Evolutionary conservation across 192 early-diverging fungal genomes (phyloP).

Genomic region (Umbelopsis ramanniana): DNA sequence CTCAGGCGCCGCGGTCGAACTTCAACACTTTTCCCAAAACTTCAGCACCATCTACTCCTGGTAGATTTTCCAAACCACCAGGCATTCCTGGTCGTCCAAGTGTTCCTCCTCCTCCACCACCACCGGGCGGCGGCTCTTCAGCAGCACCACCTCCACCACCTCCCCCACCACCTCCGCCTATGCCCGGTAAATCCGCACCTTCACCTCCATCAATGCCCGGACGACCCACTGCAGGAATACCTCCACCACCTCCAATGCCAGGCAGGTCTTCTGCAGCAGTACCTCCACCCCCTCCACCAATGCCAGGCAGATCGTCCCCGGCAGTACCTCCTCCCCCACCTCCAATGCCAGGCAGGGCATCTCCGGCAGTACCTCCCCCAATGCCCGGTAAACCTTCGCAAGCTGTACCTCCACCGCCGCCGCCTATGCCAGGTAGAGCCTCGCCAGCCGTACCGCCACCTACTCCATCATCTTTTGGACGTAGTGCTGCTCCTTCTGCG

Average conservation of each 20-base stretch:
- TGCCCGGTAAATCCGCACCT: background rate
- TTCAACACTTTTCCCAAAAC: slow-evolving; percentile 15
- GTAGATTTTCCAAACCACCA: slow-evolving; percentile 17
- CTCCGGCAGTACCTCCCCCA: background rate
- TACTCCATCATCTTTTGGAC: slow-evolving; percentile 12
- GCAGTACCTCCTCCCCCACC: background rate
- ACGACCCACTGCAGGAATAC: slow-evolving; percentile 11
- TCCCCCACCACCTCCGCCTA: slow-evolving; percentile 8
- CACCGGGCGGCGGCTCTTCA: background rate
- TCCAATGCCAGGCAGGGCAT: background rate
- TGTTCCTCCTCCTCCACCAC: background rate
- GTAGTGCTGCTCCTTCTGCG: slow-evolving; percentile 1
- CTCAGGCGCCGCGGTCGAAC: background rate
- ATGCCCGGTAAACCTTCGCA: background rate
- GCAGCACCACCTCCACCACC: background rate
- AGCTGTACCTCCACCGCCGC: slow-evolving; percentile 16
- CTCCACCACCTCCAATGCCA: slow-evolving; percentile 22
- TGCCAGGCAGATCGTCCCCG: background rate
- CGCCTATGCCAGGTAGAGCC: background rate
- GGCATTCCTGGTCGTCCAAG: slow-evolving; percentile 8
- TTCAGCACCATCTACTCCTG: background rate
- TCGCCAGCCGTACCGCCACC: background rate
- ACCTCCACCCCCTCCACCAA: background rate
- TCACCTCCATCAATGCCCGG: background rate
- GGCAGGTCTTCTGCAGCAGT: background rate